Conservation (phyloP, 2,329 filamentous ascomycete genomes). For the Penicillium concentricum region DNA sequence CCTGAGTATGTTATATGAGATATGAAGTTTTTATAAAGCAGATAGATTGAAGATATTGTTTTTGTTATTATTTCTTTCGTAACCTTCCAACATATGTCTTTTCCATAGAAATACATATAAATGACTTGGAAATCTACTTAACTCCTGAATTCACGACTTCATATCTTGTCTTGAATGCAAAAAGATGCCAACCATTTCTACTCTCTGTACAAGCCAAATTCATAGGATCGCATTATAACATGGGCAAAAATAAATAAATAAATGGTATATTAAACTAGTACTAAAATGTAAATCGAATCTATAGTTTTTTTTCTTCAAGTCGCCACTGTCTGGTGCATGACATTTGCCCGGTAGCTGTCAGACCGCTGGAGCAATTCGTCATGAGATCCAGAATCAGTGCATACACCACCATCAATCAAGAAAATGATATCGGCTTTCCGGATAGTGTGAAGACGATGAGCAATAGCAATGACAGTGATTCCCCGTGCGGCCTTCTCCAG, state of each 20-base stretch:
- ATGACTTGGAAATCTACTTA: background rate
- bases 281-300: constrained; percentile 1
- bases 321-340: constrained; percentile 38
- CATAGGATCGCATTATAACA: background rate
- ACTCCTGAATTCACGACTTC: no score
- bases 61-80: background rate
- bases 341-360: constrained; percentile 42
- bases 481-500: constrained; percentile 33
- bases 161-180: background rate
- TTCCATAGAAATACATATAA: background rate
- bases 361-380: constrained; percentile 55
- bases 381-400: constrained; percentile 63
- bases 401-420: constrained; percentile 67
- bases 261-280: constrained; percentile 1
- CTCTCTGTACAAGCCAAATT: no score
- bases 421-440: constrained; percentile 78
- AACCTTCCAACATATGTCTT: background rate
- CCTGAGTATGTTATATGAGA: constrained; percentile 2
- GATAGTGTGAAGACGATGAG: constrained; percentile 44
- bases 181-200: background rate
- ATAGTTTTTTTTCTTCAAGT: constrained; percentile 9
- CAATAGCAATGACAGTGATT: constrained; percentile 43
- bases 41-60: background rate
- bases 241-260: background rate
- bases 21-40: background rate